Conservation (phyloP, 1,139 yeast species). For the Geotrichum candidum region DNA sequence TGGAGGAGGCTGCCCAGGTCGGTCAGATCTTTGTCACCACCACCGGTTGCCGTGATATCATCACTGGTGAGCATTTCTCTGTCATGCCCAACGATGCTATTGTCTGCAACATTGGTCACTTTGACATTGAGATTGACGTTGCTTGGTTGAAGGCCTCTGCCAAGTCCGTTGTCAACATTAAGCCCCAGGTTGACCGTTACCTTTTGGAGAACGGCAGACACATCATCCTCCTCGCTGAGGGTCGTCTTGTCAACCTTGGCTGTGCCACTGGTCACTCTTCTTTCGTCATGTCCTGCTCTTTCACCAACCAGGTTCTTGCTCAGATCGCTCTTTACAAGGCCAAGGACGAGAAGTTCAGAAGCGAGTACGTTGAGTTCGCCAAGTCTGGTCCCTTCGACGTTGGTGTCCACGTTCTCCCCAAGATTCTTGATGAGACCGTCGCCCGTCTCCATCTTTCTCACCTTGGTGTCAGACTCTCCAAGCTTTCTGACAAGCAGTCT, state of each 20-base stretch:
- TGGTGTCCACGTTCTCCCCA: slow-evolving; percentile 97
- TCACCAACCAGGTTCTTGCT: slow-evolving; percentile 99
- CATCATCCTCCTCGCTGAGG: slow-evolving; percentile 95
- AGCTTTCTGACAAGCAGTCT: slow-evolving; percentile 74
- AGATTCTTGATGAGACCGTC: slow-evolving; percentile 97
- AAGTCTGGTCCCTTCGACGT: slow-evolving; percentile 86
- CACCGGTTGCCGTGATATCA: slow-evolving; percentile 99
- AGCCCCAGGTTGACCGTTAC: slow-evolving; percentile 99
- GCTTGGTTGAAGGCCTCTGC: slow-evolving; percentile 96
- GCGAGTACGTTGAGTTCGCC: slow-evolving; percentile 80
- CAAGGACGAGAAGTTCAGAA: slow-evolving; percentile 73
- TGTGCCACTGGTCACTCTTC: slow-evolving; percentile 99
- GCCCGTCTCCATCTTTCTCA: slow-evolving; percentile 96
- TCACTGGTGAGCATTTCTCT: slow-evolving; percentile 80
- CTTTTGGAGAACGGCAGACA: slow-evolving; percentile 87
- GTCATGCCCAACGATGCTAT: slow-evolving; percentile 99
- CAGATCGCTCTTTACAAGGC: slow-evolving; percentile 98
- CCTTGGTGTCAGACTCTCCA: slow-evolving; percentile 85
- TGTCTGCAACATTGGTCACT: slow-evolving; percentile 99
- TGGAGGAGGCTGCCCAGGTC: slow-evolving; percentile 86
- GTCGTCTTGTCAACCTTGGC: slow-evolving; percentile 99
- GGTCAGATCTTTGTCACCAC: slow-evolving; percentile 99
- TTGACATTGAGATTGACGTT: slow-evolving; percentile 97
- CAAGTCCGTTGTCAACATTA: slow-evolving; percentile 86
- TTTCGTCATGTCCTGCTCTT: slow-evolving; percentile 98